Percentiles rank a stretch among this genome's conserved stretches.
These are phyloP conservation scores for Mucor sp. DNA, from an alignment of 371 early-diverging fungal species.

Conservation along the genomic window DNA sequence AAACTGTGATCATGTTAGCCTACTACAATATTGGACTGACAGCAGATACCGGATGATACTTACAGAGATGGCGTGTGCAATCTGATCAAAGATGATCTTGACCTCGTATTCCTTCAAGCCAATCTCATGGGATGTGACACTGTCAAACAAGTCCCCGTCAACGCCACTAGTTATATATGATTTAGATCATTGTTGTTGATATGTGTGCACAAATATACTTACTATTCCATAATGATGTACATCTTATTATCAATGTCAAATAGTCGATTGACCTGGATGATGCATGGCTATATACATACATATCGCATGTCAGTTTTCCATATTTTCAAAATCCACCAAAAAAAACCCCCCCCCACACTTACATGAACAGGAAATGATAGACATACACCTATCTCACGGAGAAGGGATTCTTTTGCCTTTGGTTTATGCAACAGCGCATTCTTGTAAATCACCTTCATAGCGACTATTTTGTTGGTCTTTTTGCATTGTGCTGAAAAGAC, in stretches of 20 bases:
- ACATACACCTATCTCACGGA: constrained; percentile 27
- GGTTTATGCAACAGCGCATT: neutral
- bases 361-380: constrained; percentile 26
- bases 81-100: constrained; percentile 32
- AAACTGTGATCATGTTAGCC: constrained; percentile 29
- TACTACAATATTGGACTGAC: neutral
- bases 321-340: neutral
- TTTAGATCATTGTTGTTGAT: neutral
- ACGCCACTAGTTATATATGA: constrained; percentile 5
- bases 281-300: constrained; percentile 20
- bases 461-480: constrained; percentile 11
- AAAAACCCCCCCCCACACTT: neutral
- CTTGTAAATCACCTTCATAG: constrained; percentile 8
- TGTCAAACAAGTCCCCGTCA: constrained; percentile 31
- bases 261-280: constrained; percentile 17
- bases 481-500: constrained; percentile 13
- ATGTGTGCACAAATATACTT: constrained; percentile 14
- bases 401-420: neutral
- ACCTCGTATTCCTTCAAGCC: constrained; percentile 24
- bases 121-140: neutral
- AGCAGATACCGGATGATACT: too few relatives aligned
- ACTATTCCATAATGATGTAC: constrained; percentile 35
- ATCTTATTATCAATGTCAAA: constrained; percentile 15
- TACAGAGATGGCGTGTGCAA: constrained; percentile 30
- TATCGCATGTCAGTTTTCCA: too few relatives aligned